These are phyloP conservation scores for Paracamarosporium sp. DNA, from an alignment of 2,329 filamentous ascomycete species.

Conservation along the genomic window DNA sequence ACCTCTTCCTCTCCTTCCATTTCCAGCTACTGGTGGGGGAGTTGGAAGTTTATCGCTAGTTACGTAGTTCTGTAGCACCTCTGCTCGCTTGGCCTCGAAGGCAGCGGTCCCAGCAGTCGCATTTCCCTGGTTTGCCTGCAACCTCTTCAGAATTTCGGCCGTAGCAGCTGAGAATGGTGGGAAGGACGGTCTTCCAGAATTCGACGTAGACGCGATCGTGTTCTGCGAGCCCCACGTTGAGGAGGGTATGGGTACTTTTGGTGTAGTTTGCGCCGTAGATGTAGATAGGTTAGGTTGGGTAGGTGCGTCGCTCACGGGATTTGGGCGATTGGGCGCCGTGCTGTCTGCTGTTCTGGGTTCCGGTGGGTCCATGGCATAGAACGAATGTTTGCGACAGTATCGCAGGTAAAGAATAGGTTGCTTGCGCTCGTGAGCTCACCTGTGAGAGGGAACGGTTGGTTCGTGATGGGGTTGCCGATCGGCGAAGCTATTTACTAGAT, in stretches of 20 bases:
- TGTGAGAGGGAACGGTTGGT: conserved; percentile 6
- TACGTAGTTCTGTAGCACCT: conserved; percentile 53
- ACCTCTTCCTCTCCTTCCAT: conserved; percentile 40
- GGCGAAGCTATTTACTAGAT: background rate
- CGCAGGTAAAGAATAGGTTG: conserved; percentile 5
- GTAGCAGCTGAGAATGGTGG: conserved; percentile 48
- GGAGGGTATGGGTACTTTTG: conserved; percentile 24
- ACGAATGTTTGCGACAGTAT: conserved; percentile 9
- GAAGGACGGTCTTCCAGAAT: conserved; percentile 25
- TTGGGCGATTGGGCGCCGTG: conserved; percentile 25
- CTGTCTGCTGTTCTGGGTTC: conserved; percentile 11
- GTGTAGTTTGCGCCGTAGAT: conserved; percentile 21
- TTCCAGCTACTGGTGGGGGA: conserved; percentile 39
- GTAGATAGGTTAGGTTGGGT: conserved; percentile 25
- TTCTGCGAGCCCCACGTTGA: conserved; percentile 37
- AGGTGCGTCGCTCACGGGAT: conserved; percentile 19
- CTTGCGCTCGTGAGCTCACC: background rate
- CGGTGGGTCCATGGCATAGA: conserved; percentile 26
- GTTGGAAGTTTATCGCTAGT: conserved; percentile 53
- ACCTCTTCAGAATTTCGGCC: conserved; percentile 49
- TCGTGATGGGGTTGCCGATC: conserved; percentile 7
- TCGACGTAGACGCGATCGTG: conserved; percentile 28
- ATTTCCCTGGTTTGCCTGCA: conserved; percentile 44
- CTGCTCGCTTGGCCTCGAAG: conserved; percentile 55
- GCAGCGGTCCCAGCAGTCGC: conserved; percentile 45